Percentiles rank a stretch among this genome's conserved stretches.
These are phyloP conservation scores for Trichoderma breve DNA, from an alignment of 2,329 filamentous ascomycete genomes.

Conservation along the genomic window DNA sequence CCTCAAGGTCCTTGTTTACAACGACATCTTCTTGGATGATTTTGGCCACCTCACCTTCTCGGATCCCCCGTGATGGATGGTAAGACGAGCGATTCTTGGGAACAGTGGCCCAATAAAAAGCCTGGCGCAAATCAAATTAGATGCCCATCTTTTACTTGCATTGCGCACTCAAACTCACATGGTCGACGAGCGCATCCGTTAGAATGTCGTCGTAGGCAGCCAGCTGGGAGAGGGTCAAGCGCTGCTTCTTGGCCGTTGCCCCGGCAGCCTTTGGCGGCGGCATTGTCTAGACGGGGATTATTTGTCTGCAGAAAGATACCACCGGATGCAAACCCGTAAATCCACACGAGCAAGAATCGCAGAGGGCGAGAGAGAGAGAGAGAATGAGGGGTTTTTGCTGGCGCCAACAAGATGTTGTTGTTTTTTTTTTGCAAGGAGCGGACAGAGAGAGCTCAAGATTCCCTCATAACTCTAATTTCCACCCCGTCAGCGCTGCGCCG, in stretches of 20 bases:
- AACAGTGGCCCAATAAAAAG: slow-evolving; percentile 94
- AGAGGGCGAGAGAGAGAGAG: background rate
- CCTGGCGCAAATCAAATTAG: slow-evolving; percentile 49
- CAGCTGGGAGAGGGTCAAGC: slow-evolving; percentile 81
- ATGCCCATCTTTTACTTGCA: background rate
- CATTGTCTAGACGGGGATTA: slow-evolving; percentile 31
- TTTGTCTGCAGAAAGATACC: background rate
- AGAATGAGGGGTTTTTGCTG: background rate
- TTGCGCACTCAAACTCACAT: slow-evolving; percentile 59
- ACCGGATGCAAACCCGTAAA: background rate
- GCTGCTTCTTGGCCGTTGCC: slow-evolving; percentile 56
- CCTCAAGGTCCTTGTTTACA: slow-evolving; percentile 66
- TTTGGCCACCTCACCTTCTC: slow-evolving; percentile 59
- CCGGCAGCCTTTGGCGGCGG: slow-evolving; percentile 37
- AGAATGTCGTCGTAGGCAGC: slow-evolving; percentile 93
- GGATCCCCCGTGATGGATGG: slow-evolving; percentile 76
- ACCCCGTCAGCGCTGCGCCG: background rate
- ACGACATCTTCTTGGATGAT: slow-evolving; percentile 67
- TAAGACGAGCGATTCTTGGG: slow-evolving; percentile 91
- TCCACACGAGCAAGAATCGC: background rate
- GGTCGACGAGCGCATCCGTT: slow-evolving; percentile 92
- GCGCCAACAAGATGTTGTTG: background rate
- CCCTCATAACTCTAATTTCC: slow-evolving; percentile 16
- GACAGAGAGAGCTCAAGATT: slow-evolving; percentile 16
- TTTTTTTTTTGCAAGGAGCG: slow-evolving; percentile 7